These are phyloP conservation scores for Elsinoe batatas DNA, from an alignment of 2,329 filamentous ascomycete genomes.

Conservation along the genomic window DNA sequence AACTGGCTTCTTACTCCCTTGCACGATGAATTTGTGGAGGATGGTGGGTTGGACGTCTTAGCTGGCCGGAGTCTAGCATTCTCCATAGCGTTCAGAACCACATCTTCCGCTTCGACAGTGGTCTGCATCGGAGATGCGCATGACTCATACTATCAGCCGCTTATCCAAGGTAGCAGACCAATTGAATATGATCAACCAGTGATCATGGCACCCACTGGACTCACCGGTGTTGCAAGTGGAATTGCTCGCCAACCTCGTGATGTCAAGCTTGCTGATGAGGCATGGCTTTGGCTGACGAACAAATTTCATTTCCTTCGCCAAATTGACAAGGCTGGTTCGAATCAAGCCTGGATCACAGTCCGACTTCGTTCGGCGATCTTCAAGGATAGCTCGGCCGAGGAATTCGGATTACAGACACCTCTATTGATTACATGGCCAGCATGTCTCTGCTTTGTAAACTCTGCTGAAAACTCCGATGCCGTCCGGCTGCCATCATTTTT, in stretches of 20 bases:
- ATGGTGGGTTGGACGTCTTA: neutral
- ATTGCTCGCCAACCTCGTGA: neutral
- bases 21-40: neutral
- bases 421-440: neutral
- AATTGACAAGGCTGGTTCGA: neutral
- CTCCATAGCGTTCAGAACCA: neutral
- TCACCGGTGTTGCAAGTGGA: neutral
- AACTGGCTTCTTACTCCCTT: neutral
- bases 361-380: constrained; percentile 1
- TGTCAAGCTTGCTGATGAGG: neutral
- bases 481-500: neutral
- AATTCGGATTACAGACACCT: neutral
- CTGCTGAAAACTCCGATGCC: neutral
- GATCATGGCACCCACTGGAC: neutral
- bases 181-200: neutral
- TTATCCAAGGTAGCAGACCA: neutral
- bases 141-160: neutral
- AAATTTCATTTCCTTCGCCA: neutral
- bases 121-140: neutral
- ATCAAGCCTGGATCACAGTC: constrained; percentile 9
- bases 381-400: neutral
- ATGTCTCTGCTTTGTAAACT: neutral
- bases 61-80: neutral
- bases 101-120: neutral
- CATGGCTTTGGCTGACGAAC: neutral